These are phyloP conservation scores for Cryptococcus wingfieldii DNA, from an alignment of 1,284 basidiomycete species.

Conservation along the genomic window DNA sequence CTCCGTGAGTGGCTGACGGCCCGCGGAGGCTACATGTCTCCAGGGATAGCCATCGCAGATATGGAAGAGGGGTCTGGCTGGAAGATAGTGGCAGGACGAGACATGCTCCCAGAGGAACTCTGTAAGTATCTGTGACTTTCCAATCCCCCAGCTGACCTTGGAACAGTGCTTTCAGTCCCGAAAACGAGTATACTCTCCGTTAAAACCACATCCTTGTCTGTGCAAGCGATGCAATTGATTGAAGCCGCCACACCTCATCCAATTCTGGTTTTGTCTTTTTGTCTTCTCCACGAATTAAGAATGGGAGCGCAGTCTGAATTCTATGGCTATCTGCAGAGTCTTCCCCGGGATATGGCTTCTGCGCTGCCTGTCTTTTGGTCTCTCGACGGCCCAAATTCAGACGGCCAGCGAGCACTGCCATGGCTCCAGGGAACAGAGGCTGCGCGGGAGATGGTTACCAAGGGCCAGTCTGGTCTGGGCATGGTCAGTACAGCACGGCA, in stretches of 20 bases:
- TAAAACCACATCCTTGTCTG: too few species aligned
- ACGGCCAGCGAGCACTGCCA: conserved; percentile 24
- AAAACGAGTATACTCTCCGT: too few species aligned
- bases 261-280: conserved; percentile 42
- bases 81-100: too few species aligned
- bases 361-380: conserved; percentile 47
- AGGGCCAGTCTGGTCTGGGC: conserved; percentile 32
- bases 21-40: too few species aligned
- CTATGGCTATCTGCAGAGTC: conserved; percentile 45
- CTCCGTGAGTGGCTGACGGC: too few species aligned
- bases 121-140: too few species aligned
- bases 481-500: conserved; percentile 23
- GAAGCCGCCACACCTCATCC: conserved; percentile 16
- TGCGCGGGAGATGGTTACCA: conserved; percentile 30
- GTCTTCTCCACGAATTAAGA: conserved; percentile 47
- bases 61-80: too few species aligned
- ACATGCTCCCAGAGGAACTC: too few species aligned
- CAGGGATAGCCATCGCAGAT: too few species aligned
- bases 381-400: conserved; percentile 5
- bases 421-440: conserved; percentile 45
- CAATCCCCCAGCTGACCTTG: too few species aligned
- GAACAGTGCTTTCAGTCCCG: too few species aligned
- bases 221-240: background rate
- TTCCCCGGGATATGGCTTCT: conserved; percentile 35
- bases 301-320: conserved; percentile 37